Base-by-base conservation (phyloP, 2,329 filamentous ascomycete genomes). In the Rhexocercosporidium sp. region DNA sequence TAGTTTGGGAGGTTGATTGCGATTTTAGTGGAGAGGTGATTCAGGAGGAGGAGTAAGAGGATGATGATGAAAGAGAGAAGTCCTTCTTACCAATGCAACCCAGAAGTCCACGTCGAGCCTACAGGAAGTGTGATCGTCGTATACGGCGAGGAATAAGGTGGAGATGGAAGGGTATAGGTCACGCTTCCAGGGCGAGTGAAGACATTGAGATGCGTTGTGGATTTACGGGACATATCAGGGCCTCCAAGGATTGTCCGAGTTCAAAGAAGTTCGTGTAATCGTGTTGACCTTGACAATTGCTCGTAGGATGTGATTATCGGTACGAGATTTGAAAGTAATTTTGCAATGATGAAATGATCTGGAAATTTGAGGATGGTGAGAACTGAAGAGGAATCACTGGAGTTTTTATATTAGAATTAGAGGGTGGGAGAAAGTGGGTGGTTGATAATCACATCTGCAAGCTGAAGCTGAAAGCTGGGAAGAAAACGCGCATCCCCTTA, bases 81-180 rank as follows among this genome's bases (percentile, higher is more conserved):
- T n/a, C n/a, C 5, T 44, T n/a, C 53, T 22, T 22, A 57, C 53
- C 62, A 71, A 53, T 71, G 69, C 6, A 69, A 64, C 4, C 67
- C 69, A 3, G 69, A 71, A 16, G 67, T 68, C 69, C 69, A 71
- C 0, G 37, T 47, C 31, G 69, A 71, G 14, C 57, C 46, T 16
- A 57, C 39, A 6, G 70, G 68, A 2, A 70, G 41, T 12, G 64
- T 70, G 31, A 71, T 71, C 6, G 65, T 70, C 11, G 65, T 62
- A 11, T 64, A 53, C 8, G 65, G 60, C 3, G 65, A 65, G 6
- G 65, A 69, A 22, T 53, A 66, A 3, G 64, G 41, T 20, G 69
- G 66, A 1, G 62, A 61, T 4, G 69, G 68, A 18, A 71, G 64
- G 7, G 37, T 29, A 18, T 68, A 66, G 2, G 65, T 68, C 14